Base-by-base conservation (phyloP, 345 rosid species). In the Capsella bursapastoris region DNA sequence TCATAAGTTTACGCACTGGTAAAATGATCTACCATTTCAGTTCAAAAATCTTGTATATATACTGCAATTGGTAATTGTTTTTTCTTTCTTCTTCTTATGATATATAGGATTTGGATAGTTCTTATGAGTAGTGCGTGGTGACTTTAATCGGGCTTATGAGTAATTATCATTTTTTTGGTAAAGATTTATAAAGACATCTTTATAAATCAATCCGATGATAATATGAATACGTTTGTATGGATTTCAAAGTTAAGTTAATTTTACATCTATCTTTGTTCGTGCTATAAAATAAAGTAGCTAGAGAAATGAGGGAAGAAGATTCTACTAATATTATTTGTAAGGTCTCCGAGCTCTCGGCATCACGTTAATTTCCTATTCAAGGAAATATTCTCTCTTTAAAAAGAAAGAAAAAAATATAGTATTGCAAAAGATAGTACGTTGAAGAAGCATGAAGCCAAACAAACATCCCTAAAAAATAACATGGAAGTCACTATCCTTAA, bases 301-400 rank as follows among this genome's bases (percentile, higher is more conserved):
- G 50, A 55, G 4, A 55, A 69, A 11, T 12, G 49, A 53, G 40
- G 65, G 29, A 72, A 59, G 73, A 72, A 71, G 69, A 78, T 66
- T 66, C 77, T 50, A 58, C 55, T 5, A 22, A 22, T 22, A 78
- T 66, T 67, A 59, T 65, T 66, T 70, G 71, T 70, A 76, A 70
- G 80, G 70, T 56, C 80, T 70, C 80, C 80, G 1, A 76, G 80
- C 73, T 78, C 77, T 72, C 38, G 68, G 81, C 63, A 31, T 78
- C 76, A 71, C 62, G 57, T 71, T 72, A 59, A 25, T 51, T 71
- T 77, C 50, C 50, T 71, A 78, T 65, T 59, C 64, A 64, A 70
- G 67, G 55, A 71, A 77, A 77, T 49, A 72, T 76, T 55, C 74
- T 18, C 8, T 55, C 29, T 50, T 50, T 22, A 0, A 9, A 9